Percentiles rank a stretch among this genome's conserved stretches.
These are phyloP conservation scores for Colletotrichum sp. DNA, from an alignment of 2,329 filamentous ascomycete species.

Conservation along the genomic window DNA sequence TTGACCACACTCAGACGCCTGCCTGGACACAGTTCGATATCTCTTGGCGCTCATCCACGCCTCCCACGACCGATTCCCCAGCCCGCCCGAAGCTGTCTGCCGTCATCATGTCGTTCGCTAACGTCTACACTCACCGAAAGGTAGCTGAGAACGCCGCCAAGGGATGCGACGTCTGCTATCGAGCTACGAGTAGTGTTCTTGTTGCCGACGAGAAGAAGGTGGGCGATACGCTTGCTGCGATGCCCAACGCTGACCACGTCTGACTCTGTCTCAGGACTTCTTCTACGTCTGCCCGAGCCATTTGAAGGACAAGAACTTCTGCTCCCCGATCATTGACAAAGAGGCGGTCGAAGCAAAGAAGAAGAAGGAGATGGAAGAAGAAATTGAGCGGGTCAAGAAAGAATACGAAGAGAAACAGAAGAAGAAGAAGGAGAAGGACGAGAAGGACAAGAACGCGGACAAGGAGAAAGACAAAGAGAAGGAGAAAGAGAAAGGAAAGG, in stretches of 20 bases:
- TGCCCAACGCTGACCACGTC: background rate
- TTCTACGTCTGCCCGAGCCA: conserved; percentile 91
- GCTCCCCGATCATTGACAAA: conserved; percentile 74
- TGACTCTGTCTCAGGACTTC: conserved; percentile 64
- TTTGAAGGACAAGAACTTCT: conserved; percentile 83
- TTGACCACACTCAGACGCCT: background rate
- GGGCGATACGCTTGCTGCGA: conserved; percentile 2
- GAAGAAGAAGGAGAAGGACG: conserved; percentile 71
- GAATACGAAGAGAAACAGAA: conserved; percentile 78
- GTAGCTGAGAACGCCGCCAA: conserved; percentile 86
- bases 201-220: conserved; percentile 92
- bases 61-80: background rate
- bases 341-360: conserved; percentile 68
- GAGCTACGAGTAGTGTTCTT: conserved; percentile 83
- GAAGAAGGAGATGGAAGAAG: conserved; percentile 69
- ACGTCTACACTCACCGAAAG: conserved; percentile 83
- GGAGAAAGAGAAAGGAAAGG: conserved; percentile 42
- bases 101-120: conserved; percentile 65
- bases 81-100: background rate
- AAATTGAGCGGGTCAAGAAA: conserved; percentile 70
- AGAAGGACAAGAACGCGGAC: conserved; percentile 57
- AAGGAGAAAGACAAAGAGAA: conserved; percentile 52
- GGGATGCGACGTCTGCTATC: conserved; percentile 90
- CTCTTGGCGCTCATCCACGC: background rate
- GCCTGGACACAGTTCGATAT: background rate